These are phyloP conservation scores for Grigorovia jiainica DNA, from an alignment of 805 yeast genomes.

Conservation along the genomic window DNA sequence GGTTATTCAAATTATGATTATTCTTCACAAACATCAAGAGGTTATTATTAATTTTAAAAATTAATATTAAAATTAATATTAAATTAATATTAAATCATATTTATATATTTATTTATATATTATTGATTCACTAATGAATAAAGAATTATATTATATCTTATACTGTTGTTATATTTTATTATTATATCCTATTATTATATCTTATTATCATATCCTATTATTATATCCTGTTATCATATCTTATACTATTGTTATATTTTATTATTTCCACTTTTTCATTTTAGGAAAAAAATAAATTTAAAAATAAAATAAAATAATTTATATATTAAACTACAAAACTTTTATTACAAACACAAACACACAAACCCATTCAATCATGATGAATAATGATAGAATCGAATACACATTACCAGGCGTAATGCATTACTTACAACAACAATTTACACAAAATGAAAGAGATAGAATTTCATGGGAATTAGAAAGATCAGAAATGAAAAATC, in stretches of 20 bases:
- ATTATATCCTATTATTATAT: not conserved
- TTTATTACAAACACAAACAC: too few species aligned
- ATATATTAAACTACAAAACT: too few species aligned
- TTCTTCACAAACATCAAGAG: conserved; percentile 28
- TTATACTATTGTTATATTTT: too few species aligned
- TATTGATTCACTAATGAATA: not conserved
- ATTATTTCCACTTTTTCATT: too few species aligned
- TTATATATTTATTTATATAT: not conserved
- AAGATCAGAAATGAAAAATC: conserved; percentile 47
- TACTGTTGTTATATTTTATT: too few species aligned
- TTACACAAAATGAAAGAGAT: conserved; percentile 52
- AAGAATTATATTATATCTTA: not conserved
- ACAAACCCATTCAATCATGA: too few species aligned
- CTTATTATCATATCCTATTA: not conserved
- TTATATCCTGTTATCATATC: not conserved
- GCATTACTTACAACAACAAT: conserved; percentile 54
- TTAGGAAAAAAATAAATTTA: too few species aligned
- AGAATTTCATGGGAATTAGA: conserved; percentile 54
- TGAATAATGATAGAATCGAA: conserved; percentile 5
- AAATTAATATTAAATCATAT: too few species aligned
- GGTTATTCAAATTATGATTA: conserved; percentile 28
- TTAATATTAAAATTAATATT: too few species aligned
- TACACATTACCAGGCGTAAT: conserved; percentile 42
- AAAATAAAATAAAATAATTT: too few species aligned
- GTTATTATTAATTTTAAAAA: conserved; percentile 19